These are phyloP conservation scores for Lanmaoa rubissima DNA, from an alignment of 768 basidiomycete species.

Conservation along the genomic window DNA sequence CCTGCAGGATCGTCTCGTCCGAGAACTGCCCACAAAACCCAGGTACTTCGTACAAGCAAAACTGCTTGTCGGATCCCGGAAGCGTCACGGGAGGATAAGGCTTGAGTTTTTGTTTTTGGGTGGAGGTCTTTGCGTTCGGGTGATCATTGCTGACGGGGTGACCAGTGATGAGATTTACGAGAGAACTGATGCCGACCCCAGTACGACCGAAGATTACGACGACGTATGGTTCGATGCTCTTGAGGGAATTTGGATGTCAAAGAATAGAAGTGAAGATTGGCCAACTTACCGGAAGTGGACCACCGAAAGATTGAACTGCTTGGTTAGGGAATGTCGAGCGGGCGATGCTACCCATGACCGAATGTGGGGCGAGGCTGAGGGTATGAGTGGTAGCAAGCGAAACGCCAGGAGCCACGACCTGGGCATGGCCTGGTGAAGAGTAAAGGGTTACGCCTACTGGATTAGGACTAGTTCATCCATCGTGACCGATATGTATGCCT, in stretches of 20 bases:
- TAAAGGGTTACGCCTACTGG: neutral
- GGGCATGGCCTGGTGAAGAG: neutral
- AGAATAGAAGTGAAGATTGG: neutral
- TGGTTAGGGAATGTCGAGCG: neutral
- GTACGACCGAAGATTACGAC: constrained; percentile 31
- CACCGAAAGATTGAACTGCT: neutral
- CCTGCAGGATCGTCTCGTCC: constrained; percentile 13
- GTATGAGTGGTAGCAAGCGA: neutral
- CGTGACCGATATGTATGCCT: constrained; percentile 1
- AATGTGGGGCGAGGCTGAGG: neutral
- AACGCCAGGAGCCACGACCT: neutral
- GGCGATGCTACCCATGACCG: neutral
- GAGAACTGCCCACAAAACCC: constrained; percentile 13
- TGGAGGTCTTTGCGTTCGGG: constrained; percentile 6
- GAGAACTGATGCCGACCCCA: constrained; percentile 29
- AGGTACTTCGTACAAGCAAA: constrained; percentile 24
- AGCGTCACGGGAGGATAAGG: neutral
- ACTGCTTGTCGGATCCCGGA: neutral
- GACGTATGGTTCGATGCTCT: constrained; percentile 16
- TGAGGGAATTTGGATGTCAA: neutral
- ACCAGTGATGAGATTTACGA: constrained; percentile 28
- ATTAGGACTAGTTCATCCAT: neutral
- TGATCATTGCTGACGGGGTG: constrained; percentile 15
- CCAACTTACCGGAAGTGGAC: constrained; percentile 1
- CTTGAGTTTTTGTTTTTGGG: neutral